Base-by-base conservation (phyloP, 2,329 filamentous ascomycete genomes). In the Myotisia sp. region DNA sequence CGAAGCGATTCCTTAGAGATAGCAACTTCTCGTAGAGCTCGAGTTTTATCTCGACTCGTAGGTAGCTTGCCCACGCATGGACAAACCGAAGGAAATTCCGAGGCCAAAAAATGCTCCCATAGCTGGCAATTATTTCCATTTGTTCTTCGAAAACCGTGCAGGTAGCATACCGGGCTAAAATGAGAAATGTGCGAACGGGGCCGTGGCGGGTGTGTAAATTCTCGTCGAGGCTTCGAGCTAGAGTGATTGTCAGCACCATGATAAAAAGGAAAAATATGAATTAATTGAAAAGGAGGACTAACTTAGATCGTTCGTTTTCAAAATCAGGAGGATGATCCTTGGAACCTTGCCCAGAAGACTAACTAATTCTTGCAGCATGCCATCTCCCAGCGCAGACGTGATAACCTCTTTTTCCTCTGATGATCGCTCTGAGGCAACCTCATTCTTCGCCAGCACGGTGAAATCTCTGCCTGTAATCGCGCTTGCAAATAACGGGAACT, bases 301-400 rank as follows among this genome's bases (percentile, higher is more conserved):
- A 71, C 66, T 98, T 24, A 98, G 64, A 59, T 98, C 90, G 54
- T 98, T 98, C 2, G 90, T 98, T 63, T 98, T 98, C 42, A 98
- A 68, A 45, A 98, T 95, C 18, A 98, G 66, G 8, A 98, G 68
- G 36, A 98, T 93, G 44, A 98, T 83, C 28, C 85, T 68, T 1
- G 90, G 90, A 5, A 98, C 86, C 47, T 83, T 74, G 30, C 84
- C 83, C 4, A 98, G 71, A 44, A 98, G 65, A 45, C 86, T 77
- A 5, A 98, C 83, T 5, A 98, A 67, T 48, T 94, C 79, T 41
- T 81, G 80, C 23, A 98, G 67, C 53, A 98, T 71, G 6, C 87
- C 87, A 36, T 94, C 84, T 30, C 85, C 80, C 38, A 98, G 64
- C 1, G 84, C 81, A 32, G 75, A 72, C 34, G 79, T 78, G 54